These are phyloP conservation scores for Ophiostoma sp. DNA, from an alignment of 2,329 filamentous ascomycete species.

Conservation along the genomic window DNA sequence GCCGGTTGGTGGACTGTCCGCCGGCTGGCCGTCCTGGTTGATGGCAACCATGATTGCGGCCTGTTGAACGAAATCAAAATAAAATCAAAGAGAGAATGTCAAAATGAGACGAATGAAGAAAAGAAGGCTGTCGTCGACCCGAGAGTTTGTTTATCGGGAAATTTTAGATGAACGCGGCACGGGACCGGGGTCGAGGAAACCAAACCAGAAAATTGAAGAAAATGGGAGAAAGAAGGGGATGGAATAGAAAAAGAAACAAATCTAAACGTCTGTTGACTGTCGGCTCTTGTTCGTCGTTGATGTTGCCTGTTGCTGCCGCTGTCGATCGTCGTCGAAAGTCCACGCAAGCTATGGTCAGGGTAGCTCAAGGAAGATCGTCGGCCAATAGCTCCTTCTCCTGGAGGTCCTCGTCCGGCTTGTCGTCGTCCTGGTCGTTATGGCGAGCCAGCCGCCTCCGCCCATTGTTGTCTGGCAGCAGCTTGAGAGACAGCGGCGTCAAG, in stretches of 20 bases:
- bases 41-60: conserved; percentile 27
- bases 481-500: neutral
- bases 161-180: neutral
- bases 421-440: neutral
- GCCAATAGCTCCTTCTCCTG: neutral
- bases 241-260: neutral
- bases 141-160: neutral
- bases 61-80: neutral
- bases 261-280: neutral
- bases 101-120: neutral
- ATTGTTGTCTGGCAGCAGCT: neutral
- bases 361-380: conserved; percentile 6
- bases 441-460: conserved; percentile 3
- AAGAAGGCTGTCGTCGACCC: neutral
- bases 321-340: neutral
- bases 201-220: neutral
- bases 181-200: neutral
- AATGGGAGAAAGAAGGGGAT: neutral
- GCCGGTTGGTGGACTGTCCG: conserved; percentile 1
- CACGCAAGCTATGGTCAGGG: neutral
- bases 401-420: neutral
- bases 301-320: too few species aligned
- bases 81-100: neutral
- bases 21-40: conserved; percentile 5
- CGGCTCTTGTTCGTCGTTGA: neutral